Percentiles rank a stretch among this genome's conserved stretches.
These are phyloP conservation scores for Mycena rosella DNA, from an alignment of 768 basidiomycete species.

Conservation along the genomic window DNA sequence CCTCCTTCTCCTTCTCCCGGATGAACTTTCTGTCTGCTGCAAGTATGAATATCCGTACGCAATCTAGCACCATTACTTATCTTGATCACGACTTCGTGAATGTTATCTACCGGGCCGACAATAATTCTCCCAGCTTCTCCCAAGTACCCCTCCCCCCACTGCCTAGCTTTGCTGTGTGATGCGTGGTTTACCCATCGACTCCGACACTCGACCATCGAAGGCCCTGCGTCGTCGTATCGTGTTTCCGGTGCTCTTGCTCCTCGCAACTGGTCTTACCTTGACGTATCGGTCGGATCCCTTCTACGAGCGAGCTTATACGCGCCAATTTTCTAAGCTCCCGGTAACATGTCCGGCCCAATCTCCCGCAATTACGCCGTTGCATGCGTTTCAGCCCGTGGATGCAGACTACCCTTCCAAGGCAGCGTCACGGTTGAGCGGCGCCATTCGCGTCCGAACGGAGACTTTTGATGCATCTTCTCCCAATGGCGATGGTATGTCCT, in stretches of 20 bases:
- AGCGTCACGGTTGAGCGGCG: slow-evolving; percentile 42
- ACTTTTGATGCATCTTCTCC: slow-evolving; percentile 59
- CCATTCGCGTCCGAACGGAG: slow-evolving; percentile 52
- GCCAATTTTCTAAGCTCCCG: slow-evolving; percentile 23
- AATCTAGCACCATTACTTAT: not conserved
- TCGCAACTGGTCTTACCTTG: slow-evolving; percentile 4
- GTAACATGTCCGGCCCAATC: slow-evolving; percentile 25
- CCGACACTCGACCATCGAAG: not conserved
- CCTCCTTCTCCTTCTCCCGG: too few relatives aligned
- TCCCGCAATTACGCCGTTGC: slow-evolving; percentile 17
- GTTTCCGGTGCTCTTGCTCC: slow-evolving; percentile 10
- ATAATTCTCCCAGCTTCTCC: not conserved
- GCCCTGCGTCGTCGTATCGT: not conserved
- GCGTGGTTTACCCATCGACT: slow-evolving; percentile 15
- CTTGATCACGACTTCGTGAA: not conserved
- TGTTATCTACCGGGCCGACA: not conserved
- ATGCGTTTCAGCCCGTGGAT: slow-evolving; percentile 18
- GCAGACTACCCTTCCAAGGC: slow-evolving; percentile 20
- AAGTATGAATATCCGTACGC: not conserved
- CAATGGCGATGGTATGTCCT: slow-evolving; percentile 49
- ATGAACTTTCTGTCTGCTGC: too few relatives aligned
- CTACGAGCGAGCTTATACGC: not conserved
- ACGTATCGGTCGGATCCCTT: not conserved
- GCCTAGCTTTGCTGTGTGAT: not conserved
- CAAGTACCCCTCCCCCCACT: not conserved